Percentiles rank a stretch among this genome's conserved stretches.
These are phyloP conservation scores for Aspergillus caelatus DNA, from an alignment of 2,329 filamentous ascomycete genomes.

Conservation along the genomic window DNA sequence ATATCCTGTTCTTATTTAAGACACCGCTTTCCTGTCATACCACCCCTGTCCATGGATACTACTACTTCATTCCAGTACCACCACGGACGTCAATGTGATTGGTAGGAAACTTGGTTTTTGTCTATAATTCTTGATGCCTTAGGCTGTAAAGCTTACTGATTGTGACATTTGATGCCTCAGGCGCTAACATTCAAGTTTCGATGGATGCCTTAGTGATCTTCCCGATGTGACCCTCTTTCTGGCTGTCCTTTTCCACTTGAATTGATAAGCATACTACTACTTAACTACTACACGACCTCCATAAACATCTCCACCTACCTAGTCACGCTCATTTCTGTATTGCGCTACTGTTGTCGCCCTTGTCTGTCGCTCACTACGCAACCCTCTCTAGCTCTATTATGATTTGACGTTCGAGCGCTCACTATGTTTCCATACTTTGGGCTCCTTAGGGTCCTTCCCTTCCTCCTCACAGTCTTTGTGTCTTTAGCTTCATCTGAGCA, in stretches of 20 bases:
- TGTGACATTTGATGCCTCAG: not conserved
- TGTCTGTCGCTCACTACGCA: not conserved
- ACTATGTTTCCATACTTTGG: constrained; percentile 31
- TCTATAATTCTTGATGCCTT: not conserved
- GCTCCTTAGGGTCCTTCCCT: constrained; percentile 28
- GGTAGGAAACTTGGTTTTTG: not conserved
- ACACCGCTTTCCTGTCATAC: not conserved
- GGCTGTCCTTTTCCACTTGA: not conserved
- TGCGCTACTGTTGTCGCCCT: not conserved
- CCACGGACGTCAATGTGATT: not conserved
- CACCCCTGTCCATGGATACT: not conserved
- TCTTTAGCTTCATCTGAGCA: constrained; percentile 53
- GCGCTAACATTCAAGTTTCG: not conserved
- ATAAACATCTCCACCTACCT: not conserved
- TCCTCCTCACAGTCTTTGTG: constrained; percentile 26
- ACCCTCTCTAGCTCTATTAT: constrained; percentile 14
- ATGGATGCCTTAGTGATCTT: not conserved
- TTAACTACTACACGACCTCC: not conserved
- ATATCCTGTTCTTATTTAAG: not conserved
- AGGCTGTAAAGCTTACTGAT: not conserved
- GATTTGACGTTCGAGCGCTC: constrained; percentile 19
- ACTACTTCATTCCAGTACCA: not conserved
- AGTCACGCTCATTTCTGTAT: not conserved
- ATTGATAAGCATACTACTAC: not conserved
- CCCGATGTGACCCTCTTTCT: not conserved